A percentile compares a stretch with the other conserved stretches of the same genome.
Evolutionary conservation across 108 stramenopile species (phyloP).

Genomic region (Pseudonitzschia multiseries): DNA sequence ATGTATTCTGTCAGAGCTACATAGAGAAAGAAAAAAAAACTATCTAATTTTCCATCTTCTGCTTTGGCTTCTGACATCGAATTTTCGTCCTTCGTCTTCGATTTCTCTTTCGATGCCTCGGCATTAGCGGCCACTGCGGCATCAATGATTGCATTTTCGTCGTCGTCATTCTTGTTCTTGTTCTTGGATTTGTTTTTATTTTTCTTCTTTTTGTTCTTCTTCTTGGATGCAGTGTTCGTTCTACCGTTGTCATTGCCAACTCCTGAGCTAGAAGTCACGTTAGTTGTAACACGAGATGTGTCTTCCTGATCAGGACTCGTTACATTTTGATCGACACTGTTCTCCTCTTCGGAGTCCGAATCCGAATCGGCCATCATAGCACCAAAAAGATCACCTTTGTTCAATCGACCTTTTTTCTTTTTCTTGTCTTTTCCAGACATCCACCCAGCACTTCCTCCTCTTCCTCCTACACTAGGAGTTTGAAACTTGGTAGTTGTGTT

Average conservation of each 20-base stretch:
- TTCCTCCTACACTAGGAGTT: constrained; percentile 14
- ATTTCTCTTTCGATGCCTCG: background rate
- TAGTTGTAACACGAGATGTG: background rate
- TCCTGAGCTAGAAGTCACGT: background rate
- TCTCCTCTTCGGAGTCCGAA: constrained; percentile 16
- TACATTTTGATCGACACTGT: constrained; percentile 8
- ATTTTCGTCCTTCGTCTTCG: background rate
- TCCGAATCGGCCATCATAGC: constrained; percentile 79
- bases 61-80: background rate
- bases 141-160: constrained; percentile 1
- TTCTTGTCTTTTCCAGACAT: constrained; percentile 22
- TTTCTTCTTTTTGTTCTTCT: constrained; percentile 14
- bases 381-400: constrained; percentile 66
- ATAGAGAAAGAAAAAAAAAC: background rate
- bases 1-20: constrained; percentile 1
- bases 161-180: constrained; percentile 1
- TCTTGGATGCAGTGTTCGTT: background rate
- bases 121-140: constrained; percentile 17
- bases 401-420: constrained; percentile 17
- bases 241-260: constrained; percentile 21
- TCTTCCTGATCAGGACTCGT: background rate
- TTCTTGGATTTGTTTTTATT: constrained; percentile 1
- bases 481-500: constrained; percentile 36
- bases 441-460: constrained; percentile 25
- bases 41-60: constrained; percentile 10